A percentile compares a stretch with the other conserved stretches of the same genome.
Conservation (phyloP, 495 filamentous ascomycete genomes). For the Hypomontagnella submonticulosa region DNA sequence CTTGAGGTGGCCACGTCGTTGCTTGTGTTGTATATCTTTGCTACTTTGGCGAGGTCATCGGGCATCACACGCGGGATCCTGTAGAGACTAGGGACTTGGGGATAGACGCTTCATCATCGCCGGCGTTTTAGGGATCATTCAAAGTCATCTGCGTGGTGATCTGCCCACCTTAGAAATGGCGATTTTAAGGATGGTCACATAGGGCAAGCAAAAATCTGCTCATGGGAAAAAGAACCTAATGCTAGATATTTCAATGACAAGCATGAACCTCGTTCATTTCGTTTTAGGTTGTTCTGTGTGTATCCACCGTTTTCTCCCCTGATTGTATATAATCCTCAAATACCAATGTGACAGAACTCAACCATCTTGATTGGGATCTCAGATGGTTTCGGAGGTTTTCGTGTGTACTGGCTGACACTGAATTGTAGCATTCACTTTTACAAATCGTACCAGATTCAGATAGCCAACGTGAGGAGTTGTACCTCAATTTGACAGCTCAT, state of each 20-base stretch:
- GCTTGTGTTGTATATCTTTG: slow-evolving; percentile 48
- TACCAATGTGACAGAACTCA: neutral
- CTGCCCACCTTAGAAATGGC: slow-evolving; percentile 24
- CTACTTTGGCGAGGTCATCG: slow-evolving; percentile 43
- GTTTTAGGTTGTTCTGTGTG: slow-evolving; percentile 1
- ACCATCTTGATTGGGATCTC: neutral
- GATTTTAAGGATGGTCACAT: slow-evolving; percentile 15
- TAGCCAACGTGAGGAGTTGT: neutral
- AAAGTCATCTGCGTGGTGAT: slow-evolving; percentile 38
- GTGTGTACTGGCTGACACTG: no score
- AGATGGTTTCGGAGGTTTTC: no score
- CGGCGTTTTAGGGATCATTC: slow-evolving; percentile 44
- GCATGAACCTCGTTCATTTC: slow-evolving; percentile 24
- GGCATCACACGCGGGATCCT: slow-evolving; percentile 43
- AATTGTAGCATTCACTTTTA: no score
- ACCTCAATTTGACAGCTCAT: neutral
- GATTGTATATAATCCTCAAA: slow-evolving; percentile 4
- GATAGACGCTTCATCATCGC: slow-evolving; percentile 48
- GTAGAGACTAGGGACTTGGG: slow-evolving; percentile 39
- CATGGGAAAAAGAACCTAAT: slow-evolving; percentile 29
- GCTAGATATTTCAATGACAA: slow-evolving; percentile 37
- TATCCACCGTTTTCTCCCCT: neutral
- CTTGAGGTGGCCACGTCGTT: slow-evolving; percentile 42
- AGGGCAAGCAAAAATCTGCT: slow-evolving; percentile 29
- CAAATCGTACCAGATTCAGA: no score